Percentiles rank a stretch among this genome's conserved stretches.
These are phyloP conservation scores for Nasturtium officinale DNA, from an alignment of 345 rosid genomes.

Conservation along the genomic window DNA sequence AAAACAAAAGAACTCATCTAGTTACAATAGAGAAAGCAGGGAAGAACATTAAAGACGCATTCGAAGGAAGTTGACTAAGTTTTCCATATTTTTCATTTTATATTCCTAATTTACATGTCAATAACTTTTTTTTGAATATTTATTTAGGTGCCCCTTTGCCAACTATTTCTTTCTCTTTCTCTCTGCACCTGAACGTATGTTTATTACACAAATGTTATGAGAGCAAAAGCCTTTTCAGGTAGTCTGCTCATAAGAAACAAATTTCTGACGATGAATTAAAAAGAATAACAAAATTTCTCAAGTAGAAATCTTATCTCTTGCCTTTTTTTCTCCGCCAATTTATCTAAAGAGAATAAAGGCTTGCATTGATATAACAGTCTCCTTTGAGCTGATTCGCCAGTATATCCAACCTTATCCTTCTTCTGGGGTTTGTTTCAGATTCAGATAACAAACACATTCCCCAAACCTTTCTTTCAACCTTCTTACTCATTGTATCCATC, in stretches of 20 bases:
- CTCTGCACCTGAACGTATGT: slow-evolving; percentile 4
- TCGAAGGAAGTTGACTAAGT: slow-evolving; percentile 4
- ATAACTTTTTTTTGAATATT: neutral
- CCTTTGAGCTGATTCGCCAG: slow-evolving; percentile 1
- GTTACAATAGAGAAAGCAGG: neutral
- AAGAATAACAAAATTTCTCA: too few relatives aligned
- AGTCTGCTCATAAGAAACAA: slow-evolving; percentile 1
- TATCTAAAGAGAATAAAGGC: too few relatives aligned
- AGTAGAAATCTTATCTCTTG: too few relatives aligned
- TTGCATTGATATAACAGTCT: slow-evolving; percentile 23
- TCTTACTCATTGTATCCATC: neutral
- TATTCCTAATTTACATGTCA: neutral
- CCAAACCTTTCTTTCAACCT: too few relatives aligned
- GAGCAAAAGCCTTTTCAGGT: neutral
- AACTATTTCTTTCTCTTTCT: neutral
- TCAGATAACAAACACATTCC: slow-evolving; percentile 11
- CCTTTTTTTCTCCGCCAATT: too few relatives aligned
- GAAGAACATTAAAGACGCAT: slow-evolving; percentile 2
- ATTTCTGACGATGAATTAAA: neutral
- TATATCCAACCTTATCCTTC: neutral
- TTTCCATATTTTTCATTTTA: neutral
- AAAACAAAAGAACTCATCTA: neutral
- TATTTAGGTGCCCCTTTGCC: slow-evolving; percentile 5
- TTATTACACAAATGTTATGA: neutral
- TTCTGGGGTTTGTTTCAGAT: neutral